These are phyloP conservation scores for Phytophthora agathidicida DNA, from an alignment of 352 stramenopile genomes.

Conservation along the genomic window DNA sequence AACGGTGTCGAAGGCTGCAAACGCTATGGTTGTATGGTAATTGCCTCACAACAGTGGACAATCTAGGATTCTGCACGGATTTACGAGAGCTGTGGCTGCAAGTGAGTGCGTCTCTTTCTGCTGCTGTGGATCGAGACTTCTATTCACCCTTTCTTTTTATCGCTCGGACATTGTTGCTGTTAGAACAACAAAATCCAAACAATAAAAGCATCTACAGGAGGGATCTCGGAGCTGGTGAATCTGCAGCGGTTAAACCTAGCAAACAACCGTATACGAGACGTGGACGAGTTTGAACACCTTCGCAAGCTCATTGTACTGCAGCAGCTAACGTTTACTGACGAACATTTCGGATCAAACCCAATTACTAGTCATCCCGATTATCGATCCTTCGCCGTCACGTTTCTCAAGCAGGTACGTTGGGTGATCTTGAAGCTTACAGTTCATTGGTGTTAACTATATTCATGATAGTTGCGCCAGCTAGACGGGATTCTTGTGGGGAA, in stretches of 20 bases:
- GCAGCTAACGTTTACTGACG: slow-evolving; percentile 68
- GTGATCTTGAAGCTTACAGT: too few relatives aligned
- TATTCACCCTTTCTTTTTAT: too few relatives aligned
- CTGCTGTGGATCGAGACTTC: too few relatives aligned
- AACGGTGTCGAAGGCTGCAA: slow-evolving; percentile 74
- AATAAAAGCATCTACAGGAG: slow-evolving; percentile 37
- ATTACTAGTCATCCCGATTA: slow-evolving; percentile 76
- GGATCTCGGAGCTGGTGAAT: slow-evolving; percentile 69
- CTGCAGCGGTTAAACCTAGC: slow-evolving; percentile 74
- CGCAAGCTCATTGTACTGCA: slow-evolving; percentile 61
- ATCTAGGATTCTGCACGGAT: slow-evolving; percentile 65
- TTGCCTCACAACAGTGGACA: slow-evolving; percentile 60
- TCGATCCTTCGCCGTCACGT: slow-evolving; percentile 64
- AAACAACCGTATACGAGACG: slow-evolving; percentile 75
- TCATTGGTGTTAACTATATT: too few relatives aligned
- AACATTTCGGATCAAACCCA: slow-evolving; percentile 87
- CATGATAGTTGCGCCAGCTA: slow-evolving; percentile 44
- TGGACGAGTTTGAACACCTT: slow-evolving; percentile 76
- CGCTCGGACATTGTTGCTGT: too few relatives aligned
- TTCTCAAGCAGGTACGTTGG: slow-evolving; percentile 62
- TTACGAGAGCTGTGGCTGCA: slow-evolving; percentile 88
- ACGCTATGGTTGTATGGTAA: slow-evolving; percentile 86
- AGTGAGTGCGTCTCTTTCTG: slow-evolving; percentile 31
- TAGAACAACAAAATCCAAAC: slow-evolving; percentile 73
- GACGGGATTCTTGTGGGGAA: slow-evolving; percentile 51